Evolutionary conservation across 1,284 basidiomycete species (phyloP).

Genomic region (Jaminaea rosea): DNA sequence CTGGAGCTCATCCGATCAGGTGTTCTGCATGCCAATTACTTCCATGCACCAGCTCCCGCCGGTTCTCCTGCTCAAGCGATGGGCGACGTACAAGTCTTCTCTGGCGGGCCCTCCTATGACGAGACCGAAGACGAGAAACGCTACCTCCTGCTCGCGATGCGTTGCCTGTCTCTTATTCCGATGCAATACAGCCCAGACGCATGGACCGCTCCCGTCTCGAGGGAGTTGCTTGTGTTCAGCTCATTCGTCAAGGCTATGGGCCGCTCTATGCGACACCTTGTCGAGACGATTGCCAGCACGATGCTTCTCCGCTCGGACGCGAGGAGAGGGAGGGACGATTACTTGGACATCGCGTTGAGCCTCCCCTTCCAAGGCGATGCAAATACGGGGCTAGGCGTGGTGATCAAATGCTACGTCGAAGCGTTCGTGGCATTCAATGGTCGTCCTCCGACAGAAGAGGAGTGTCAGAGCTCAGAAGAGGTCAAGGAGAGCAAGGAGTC

Average conservation of each 20-base stretch:
- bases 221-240: slow-evolving; percentile 95
- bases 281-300: slow-evolving; percentile 84
- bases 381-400: slow-evolving; percentile 93
- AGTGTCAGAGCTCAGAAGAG: slow-evolving; percentile 58
- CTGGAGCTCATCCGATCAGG: slow-evolving; percentile 82
- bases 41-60: slow-evolving; percentile 76
- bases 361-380: slow-evolving; percentile 77
- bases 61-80: slow-evolving; percentile 79
- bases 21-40: slow-evolving; percentile 85
- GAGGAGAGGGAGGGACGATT: slow-evolving; percentile 73
- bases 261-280: slow-evolving; percentile 74
- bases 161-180: slow-evolving; percentile 84
- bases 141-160: slow-evolving; percentile 88
- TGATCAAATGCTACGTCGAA: slow-evolving; percentile 79
- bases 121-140: slow-evolving; percentile 39
- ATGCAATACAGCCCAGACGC: slow-evolving; percentile 64
- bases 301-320: slow-evolving; percentile 84
- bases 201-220: slow-evolving; percentile 75
- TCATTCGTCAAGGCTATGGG: slow-evolving; percentile 85
- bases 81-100: neutral
- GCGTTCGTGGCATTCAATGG: slow-evolving; percentile 68
- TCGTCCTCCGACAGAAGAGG: slow-evolving; percentile 49
- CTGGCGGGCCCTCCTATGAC: neutral
- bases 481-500: slow-evolving; percentile 74
- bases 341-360: slow-evolving; percentile 73